Evolutionary conservation across 1,284 basidiomycete species (phyloP).

Genomic region (Sphagnurus paluster): DNA sequence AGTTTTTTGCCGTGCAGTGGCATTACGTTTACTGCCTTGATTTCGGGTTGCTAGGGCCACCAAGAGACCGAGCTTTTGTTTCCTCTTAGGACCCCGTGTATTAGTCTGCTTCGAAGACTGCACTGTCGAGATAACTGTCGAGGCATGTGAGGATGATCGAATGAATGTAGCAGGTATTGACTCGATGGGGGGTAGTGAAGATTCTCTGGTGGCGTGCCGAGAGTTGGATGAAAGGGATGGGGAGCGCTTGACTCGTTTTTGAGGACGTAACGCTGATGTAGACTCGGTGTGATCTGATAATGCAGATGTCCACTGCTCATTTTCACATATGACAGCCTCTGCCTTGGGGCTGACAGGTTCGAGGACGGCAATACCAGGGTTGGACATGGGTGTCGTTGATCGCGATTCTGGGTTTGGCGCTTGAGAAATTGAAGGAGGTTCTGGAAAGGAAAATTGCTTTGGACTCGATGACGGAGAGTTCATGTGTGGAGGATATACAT

Average conservation of each 20-base stretch:
- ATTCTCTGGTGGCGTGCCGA: conserved; percentile 13
- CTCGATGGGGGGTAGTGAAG: conserved; percentile 27
- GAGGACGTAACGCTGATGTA: conserved; percentile 7
- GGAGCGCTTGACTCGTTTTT: conserved; percentile 21
- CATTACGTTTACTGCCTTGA: conserved; percentile 46
- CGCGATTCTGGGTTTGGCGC: conserved; percentile 4
- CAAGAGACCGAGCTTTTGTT: conserved; percentile 31
- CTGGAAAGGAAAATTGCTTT: background rate
- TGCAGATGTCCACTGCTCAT: conserved; percentile 4
- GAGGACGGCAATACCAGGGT: conserved; percentile 23
- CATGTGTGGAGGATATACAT: background rate
- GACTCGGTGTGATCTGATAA: conserved; percentile 11
- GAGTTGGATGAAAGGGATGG: conserved; percentile 7
- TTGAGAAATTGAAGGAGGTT: conserved; percentile 1
- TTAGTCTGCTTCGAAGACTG: conserved; percentile 19
- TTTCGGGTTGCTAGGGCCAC: conserved; percentile 53
- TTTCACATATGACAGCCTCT: conserved; percentile 1
- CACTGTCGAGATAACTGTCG: conserved; percentile 16
- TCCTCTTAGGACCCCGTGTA: conserved; percentile 18
- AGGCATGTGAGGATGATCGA: conserved; percentile 21
- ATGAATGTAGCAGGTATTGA: conserved; percentile 22
- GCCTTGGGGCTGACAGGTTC: conserved; percentile 14
- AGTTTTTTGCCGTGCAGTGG: conserved; percentile 49
- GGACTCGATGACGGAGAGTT: background rate
- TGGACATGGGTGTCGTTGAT: conserved; percentile 23